Evolutionary conservation across 1,284 basidiomycete species (phyloP).

Genomic region (Ustilago tritici): DNA sequence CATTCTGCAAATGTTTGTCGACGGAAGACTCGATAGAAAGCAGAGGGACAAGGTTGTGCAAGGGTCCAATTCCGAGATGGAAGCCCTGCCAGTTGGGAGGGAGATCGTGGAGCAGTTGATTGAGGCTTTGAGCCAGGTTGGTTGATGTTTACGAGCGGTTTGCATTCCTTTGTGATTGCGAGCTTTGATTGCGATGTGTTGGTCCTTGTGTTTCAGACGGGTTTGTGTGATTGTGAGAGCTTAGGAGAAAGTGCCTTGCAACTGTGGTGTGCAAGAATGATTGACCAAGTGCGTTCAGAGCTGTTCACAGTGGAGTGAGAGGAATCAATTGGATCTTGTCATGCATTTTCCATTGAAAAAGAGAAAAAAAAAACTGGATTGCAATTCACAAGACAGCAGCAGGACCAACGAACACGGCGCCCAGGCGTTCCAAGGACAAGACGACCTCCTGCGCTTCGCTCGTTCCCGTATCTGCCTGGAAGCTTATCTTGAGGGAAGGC

Average conservation of each 20-base stretch:
- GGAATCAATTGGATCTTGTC: too few species aligned
- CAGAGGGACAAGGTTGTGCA: slow-evolving; percentile 25
- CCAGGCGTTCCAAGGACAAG: slow-evolving; percentile 21
- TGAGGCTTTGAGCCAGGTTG: slow-evolving; percentile 30
- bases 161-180: neutral
- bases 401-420: slow-evolving; percentile 22
- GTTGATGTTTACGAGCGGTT: neutral
- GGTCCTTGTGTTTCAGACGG: too few species aligned
- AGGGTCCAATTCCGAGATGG: slow-evolving; percentile 22
- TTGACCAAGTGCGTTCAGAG: too few species aligned
- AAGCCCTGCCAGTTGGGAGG: slow-evolving; percentile 26
- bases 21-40: slow-evolving; percentile 30
- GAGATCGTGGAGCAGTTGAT: slow-evolving; percentile 38
- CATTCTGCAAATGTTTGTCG: slow-evolving; percentile 46
- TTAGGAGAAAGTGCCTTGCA: too few species aligned
- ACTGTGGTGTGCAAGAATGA: too few species aligned
- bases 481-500: slow-evolving; percentile 15
- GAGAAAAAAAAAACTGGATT: neutral
- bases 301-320: too few species aligned
- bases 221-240: too few species aligned
- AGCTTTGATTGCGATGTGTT: too few species aligned
- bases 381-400: slow-evolving; percentile 9
- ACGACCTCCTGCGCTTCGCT: neutral
- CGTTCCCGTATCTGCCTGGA: neutral
- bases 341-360: too few species aligned